These are phyloP conservation scores for Homolaphlyctis polyrhiza DNA, from an alignment of 371 early-diverging fungal genomes.

Conservation along the genomic window DNA sequence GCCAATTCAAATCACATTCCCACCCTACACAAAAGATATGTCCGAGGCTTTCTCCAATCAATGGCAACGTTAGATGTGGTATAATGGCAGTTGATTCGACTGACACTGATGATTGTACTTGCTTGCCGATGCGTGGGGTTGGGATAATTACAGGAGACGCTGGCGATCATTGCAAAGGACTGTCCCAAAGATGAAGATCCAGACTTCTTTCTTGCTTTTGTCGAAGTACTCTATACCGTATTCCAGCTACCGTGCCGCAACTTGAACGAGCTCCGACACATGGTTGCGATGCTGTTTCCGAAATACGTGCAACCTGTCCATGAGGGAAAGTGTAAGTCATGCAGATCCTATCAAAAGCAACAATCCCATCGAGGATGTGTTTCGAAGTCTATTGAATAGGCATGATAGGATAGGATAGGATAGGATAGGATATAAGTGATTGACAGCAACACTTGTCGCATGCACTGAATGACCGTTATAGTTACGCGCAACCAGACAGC, in stretches of 20 bases:
- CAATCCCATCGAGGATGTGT: no score
- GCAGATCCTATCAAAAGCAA: constrained; percentile 2
- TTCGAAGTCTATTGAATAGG: neutral
- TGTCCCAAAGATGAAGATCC: constrained; percentile 55
- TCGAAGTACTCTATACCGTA: constrained; percentile 66
- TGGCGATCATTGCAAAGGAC: constrained; percentile 66
- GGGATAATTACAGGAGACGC: constrained; percentile 42
- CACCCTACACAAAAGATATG: constrained; percentile 57
- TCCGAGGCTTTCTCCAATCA: neutral
- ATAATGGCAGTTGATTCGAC: neutral
- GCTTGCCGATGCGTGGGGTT: neutral
- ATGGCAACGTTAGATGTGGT: no score
- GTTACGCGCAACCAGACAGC: constrained; percentile 50
- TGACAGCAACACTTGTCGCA: neutral
- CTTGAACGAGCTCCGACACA: constrained; percentile 76
- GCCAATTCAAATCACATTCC: constrained; percentile 55
- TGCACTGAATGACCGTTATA: neutral
- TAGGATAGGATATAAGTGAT: neutral
- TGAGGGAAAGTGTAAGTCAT: constrained; percentile 56
- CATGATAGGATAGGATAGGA: neutral
- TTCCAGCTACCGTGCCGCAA: constrained; percentile 75
- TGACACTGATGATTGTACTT: neutral
- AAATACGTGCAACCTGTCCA: constrained; percentile 74
- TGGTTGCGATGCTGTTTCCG: constrained; percentile 72
- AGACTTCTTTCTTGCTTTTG: constrained; percentile 58